Evolutionary conservation across 2,329 filamentous ascomycete species (phyloP).

Genomic region (Sphaceloma murrayae): DNA sequence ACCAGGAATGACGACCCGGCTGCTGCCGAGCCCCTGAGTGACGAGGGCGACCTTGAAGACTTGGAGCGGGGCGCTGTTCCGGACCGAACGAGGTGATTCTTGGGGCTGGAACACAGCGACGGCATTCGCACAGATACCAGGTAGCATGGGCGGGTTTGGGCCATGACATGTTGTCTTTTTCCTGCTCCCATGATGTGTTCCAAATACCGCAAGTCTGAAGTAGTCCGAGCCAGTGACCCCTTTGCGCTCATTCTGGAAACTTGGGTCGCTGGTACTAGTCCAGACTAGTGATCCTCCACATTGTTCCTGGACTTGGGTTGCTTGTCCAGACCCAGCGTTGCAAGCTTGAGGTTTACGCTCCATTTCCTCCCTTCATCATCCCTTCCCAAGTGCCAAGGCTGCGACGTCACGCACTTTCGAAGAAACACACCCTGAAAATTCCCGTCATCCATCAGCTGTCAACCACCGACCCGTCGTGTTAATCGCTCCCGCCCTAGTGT

Average conservation of each 20-base stretch:
- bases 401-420: too few species aligned
- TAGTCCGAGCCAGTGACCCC: too few species aligned
- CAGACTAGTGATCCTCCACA: too few species aligned
- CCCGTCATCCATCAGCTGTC: too few species aligned
- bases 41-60: constrained; percentile 29
- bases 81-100: constrained; percentile 18
- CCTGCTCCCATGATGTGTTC: neutral
- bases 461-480: too few species aligned
- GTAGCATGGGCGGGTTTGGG: neutral
- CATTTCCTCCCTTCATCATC: neutral
- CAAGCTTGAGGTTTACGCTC: neutral
- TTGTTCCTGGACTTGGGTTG: too few species aligned
- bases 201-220: too few species aligned
- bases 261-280: too few species aligned
- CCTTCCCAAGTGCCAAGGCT: too few species aligned
- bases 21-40: constrained; percentile 25
- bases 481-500: too few species aligned
- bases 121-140: constrained; percentile 12
- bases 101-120: neutral
- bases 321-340: constrained; percentile 5
- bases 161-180: constrained; percentile 1
- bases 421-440: too few species aligned
- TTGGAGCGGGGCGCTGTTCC: constrained; percentile 26
- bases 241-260: too few species aligned
- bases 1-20: constrained; percentile 28